Base-by-base conservation (phyloP, 805 yeast species). In the Ogataea corticis region DNA sequence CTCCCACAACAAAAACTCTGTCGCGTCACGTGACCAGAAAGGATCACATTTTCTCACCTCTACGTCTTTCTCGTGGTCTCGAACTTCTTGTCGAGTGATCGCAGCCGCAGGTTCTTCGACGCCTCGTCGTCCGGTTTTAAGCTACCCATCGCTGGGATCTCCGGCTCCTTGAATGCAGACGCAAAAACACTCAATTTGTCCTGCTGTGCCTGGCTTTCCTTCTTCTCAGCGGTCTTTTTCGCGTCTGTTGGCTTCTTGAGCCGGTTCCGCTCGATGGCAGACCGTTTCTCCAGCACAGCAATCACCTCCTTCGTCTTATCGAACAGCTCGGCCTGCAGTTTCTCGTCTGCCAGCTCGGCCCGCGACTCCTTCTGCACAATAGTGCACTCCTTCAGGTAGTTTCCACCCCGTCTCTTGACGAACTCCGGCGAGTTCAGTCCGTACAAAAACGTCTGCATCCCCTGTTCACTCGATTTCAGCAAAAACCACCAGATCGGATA, bases 401-500 rank as follows among this genome's bases (percentile, higher is more conserved):
- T 73, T 3, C 88, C 94, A 17, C 92, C 89, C 17, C 72, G 72
- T 33, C 73, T 63, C 15, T 75, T 77, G 30, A 76, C 77, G 19
- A 88, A 70, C 13, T 85, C 81, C 0, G 97, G 96, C 7, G 85
- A 77, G 73, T 73, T 77, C 38, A 87, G 59, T 0, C 88, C 87
- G 68, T 76, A 84, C 35, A 89, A 57, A 25, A 85, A 58, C 21
- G 87, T 79, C 66, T 94, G 96, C 25, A 88, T 85, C 4, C 97
- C 99, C 52, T 84, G 83, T 30, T 65, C 64, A 11, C 90, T 77
- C 23, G 86, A 80, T 66, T 90, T 92, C 44, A 91, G 72, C 40
- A 91, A 72, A 14, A 94, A 57, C 83, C 89, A 92, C 76, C 89
- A 80, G 0, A 94, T 41, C 9, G 99, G 99, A 70, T 84, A 87